These are phyloP conservation scores for Syzygium malaccense DNA, from an alignment of 441 rosid species.

Conservation along the genomic window DNA sequence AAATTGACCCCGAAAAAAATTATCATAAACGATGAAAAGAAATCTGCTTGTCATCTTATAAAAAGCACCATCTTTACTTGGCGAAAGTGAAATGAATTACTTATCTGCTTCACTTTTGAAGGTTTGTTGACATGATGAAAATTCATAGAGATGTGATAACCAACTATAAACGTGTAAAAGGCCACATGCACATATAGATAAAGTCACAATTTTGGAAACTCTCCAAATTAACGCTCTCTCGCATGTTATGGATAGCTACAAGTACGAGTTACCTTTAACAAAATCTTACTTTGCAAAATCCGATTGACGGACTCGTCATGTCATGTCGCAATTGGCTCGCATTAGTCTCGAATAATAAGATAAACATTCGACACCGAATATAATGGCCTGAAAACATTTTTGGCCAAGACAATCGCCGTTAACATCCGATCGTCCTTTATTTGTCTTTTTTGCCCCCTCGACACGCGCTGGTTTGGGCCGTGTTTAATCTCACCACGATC, in stretches of 20 bases:
- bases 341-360: not conserved
- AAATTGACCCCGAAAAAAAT: not conserved
- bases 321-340: not conserved
- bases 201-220: not conserved
- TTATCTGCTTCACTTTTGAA: not conserved
- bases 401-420: not conserved
- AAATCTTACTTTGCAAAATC: not conserved
- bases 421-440: not conserved
- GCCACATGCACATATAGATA: not conserved
- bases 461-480: not conserved
- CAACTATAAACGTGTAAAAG: not conserved
- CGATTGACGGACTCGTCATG: not conserved
- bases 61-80: not conserved
- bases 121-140: not conserved
- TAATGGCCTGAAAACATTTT: not conserved
- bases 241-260: not conserved
- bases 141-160: not conserved
- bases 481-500: not conserved
- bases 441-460: no score
- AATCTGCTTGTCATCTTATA: not conserved
- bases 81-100: not conserved
- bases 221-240: not conserved
- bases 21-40: not conserved
- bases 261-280: not conserved
- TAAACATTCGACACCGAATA: not conserved